phyloP scores from a whole-genome alignment of 2,329 filamentous ascomycete genomes.

The Dactylellina drechsleri region DNA sequence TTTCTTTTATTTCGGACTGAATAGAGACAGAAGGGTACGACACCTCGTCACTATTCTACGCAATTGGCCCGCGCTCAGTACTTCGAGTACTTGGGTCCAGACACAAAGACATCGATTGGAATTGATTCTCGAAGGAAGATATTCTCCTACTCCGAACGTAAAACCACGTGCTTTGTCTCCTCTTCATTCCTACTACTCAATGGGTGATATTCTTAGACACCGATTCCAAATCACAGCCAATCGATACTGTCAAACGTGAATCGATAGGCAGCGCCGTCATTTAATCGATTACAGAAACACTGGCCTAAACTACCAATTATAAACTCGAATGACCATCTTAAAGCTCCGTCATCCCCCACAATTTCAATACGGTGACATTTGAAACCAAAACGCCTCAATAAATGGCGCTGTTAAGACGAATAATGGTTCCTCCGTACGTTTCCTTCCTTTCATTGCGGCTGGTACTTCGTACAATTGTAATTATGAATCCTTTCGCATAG shows the following conservation, averaged over 20 bases:
- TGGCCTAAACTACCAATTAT: slow-evolving; percentile 31
- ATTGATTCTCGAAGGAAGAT: too few species aligned
- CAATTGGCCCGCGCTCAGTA: too few species aligned
- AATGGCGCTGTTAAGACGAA: slow-evolving; percentile 19
- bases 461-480: background rate
- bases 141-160: too few species aligned
- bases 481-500: background rate
- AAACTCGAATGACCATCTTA: background rate
- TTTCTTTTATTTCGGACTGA: too few species aligned
- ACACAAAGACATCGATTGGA: too few species aligned
- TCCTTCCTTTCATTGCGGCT: too few species aligned
- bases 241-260: slow-evolving; percentile 11
- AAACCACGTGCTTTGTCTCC: background rate
- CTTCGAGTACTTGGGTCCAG: too few species aligned
- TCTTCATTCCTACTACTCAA: background rate
- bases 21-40: too few species aligned
- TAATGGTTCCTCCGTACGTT: too few species aligned
- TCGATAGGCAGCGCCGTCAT: slow-evolving; percentile 25
- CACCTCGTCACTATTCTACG: too few species aligned
- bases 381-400: slow-evolving; percentile 27
- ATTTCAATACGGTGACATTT: slow-evolving; percentile 17
- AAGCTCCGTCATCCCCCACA: slow-evolving; percentile 18
- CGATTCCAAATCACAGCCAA: background rate
- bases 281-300: slow-evolving; percentile 49
- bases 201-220: background rate